Evolutionary conservation across 129 eudicot species (phyloP).

Genomic region (Flaveria bidentis): DNA sequence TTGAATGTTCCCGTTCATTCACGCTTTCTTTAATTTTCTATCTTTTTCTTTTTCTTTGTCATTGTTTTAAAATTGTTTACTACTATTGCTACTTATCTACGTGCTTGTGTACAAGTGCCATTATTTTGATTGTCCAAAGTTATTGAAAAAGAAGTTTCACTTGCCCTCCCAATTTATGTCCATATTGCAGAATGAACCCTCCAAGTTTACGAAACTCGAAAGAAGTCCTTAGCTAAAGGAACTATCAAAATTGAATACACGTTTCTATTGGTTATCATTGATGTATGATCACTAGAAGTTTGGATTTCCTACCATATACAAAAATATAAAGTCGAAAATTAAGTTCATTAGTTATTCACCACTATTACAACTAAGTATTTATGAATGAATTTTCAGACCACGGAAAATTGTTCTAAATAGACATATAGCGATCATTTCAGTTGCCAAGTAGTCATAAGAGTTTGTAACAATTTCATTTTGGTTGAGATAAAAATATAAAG

Average conservation of each 20-base stretch:
- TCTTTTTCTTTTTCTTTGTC: slow-evolving; percentile 22
- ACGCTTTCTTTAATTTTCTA: neutral
- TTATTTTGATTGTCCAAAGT: slow-evolving; percentile 31
- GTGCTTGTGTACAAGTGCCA: slow-evolving; percentile 31
- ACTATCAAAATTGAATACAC: too few relatives aligned
- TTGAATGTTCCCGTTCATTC: slow-evolving; percentile 26
- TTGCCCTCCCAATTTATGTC: slow-evolving; percentile 10
- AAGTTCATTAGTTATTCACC: too few relatives aligned
- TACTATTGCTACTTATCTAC: slow-evolving; percentile 32
- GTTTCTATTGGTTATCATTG: too few relatives aligned
- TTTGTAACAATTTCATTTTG: too few relatives aligned
- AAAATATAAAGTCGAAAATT: neutral
- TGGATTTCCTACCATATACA: neutral
- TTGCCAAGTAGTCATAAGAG: too few relatives aligned
- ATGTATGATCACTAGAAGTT: too few relatives aligned
- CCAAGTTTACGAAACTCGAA: neutral
- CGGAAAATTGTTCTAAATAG: too few relatives aligned
- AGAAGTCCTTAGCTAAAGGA: too few relatives aligned
- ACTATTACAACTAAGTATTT: neutral
- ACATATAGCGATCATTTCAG: too few relatives aligned
- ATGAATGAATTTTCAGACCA: too few relatives aligned
- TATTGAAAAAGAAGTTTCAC: slow-evolving; percentile 20
- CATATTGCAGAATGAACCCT: slow-evolving; percentile 16
- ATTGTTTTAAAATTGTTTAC: slow-evolving; percentile 30
- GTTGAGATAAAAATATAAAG: too few relatives aligned